Conservation (phyloP, 2,329 filamentous ascomycete genomes). For the Fusarium siculi region DNA sequence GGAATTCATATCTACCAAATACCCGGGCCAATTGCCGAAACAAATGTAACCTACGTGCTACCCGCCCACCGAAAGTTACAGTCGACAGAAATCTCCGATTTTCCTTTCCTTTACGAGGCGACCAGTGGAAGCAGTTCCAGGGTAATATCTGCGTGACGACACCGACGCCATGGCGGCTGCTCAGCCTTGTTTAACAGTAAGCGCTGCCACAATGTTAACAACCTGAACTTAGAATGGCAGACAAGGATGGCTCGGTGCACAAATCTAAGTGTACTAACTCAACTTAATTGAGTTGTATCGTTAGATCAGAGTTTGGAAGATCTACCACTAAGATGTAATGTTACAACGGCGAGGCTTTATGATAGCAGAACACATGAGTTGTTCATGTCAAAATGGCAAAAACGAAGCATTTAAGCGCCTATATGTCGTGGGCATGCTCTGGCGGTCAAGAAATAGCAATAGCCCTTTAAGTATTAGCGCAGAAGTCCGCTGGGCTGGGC, state of each 20-base stretch:
- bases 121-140: background rate
- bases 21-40: slow-evolving; percentile 1
- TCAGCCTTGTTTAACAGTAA: slow-evolving; percentile 35
- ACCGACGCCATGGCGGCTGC: slow-evolving; percentile 28
- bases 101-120: background rate
- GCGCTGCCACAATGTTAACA: background rate
- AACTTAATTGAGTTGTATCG: background rate
- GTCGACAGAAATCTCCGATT: slow-evolving; percentile 12
- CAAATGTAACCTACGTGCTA: slow-evolving; percentile 1
- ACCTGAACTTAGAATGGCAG: background rate
- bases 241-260: background rate
- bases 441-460: slow-evolving; percentile 29
- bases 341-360: background rate
- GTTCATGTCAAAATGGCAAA: background rate
- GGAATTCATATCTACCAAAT: background rate
- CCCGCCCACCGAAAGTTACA: slow-evolving; percentile 4
- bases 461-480: slow-evolving; percentile 9
- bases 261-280: background rate
- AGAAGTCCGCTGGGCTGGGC: slow-evolving; percentile 12
- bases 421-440: background rate
- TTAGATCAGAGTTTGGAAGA: slow-evolving; percentile 7
- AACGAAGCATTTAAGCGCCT: slow-evolving; percentile 6
- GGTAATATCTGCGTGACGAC: slow-evolving; percentile 14
- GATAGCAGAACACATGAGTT: background rate
- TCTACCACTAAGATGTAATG: background rate